Percentiles rank a stretch among this genome's conserved stretches.
phyloP scores from a whole-genome alignment of 176 grass and related monocot genomes.

The Pharus latifolius region DNA sequence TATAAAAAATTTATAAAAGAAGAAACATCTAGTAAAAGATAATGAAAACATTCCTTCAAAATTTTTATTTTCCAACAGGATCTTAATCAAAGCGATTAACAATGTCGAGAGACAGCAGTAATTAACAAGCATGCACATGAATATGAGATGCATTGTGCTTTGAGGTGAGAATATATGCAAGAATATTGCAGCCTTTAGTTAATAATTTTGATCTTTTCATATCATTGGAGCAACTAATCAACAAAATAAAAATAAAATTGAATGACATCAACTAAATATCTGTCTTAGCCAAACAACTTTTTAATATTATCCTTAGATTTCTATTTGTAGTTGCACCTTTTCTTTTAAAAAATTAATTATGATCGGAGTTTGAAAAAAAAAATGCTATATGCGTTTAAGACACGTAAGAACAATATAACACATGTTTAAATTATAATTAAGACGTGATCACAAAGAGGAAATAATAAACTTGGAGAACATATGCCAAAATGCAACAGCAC shows the following conservation, averaged over 20 bases:
- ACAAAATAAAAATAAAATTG: neutral
- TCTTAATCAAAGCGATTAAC: too few species aligned
- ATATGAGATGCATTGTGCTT: too few species aligned
- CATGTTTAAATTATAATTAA: neutral
- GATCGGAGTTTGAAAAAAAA: slow-evolving; percentile 23
- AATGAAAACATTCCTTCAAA: too few species aligned
- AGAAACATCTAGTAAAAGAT: too few species aligned
- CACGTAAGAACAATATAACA: neutral
- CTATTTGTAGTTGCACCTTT: neutral
- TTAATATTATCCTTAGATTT: slow-evolving; percentile 10
- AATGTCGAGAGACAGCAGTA: too few species aligned
- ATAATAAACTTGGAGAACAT: slow-evolving; percentile 18
- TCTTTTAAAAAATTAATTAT: slow-evolving; percentile 1
- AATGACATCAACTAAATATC: too few species aligned
- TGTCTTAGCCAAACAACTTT: slow-evolving; percentile 11
- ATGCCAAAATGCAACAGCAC: slow-evolving; percentile 22
- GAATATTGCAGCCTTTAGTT: too few species aligned
- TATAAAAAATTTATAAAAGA: too few species aligned
- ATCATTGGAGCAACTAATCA: neutral
- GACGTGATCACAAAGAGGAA: neutral
- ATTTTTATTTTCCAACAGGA: too few species aligned
- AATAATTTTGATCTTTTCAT: too few species aligned
- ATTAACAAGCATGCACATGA: too few species aligned
- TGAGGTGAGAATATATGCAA: too few species aligned
- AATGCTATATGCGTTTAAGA: slow-evolving; percentile 22